Conservation (phyloP, 1,284 basidiomycete species). For the Puccinia coronata region DNA sequence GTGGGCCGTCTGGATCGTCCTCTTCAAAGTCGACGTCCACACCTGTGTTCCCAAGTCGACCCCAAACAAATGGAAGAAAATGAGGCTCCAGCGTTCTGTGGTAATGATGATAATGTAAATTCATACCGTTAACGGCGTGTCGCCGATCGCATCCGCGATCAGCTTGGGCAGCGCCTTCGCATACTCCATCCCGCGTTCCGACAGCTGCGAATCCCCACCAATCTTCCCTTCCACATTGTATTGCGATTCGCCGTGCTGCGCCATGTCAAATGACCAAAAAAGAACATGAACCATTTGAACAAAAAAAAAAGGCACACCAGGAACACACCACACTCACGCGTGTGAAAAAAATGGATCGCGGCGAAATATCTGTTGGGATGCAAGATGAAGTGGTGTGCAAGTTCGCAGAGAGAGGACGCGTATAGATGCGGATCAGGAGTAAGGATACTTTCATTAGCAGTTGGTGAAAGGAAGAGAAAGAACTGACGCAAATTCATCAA, state of each 20-base stretch:
- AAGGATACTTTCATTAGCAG: background rate
- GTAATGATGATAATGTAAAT: background rate
- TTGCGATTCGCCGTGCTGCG: slow-evolving; percentile 97
- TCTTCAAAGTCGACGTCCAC: slow-evolving; percentile 92
- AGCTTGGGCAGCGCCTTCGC: slow-evolving; percentile 80
- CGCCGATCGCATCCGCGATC: slow-evolving; percentile 86
- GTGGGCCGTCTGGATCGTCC: slow-evolving; percentile 88
- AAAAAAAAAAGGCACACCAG: too few relatives aligned
- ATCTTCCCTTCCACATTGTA: slow-evolving; percentile 97
- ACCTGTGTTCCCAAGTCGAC: slow-evolving; percentile 59
- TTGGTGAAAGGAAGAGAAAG: background rate
- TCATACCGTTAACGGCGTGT: slow-evolving; percentile 73
- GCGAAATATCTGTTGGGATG: slow-evolving; percentile 77
- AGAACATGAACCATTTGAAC: too few relatives aligned
- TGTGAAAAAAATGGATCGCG: slow-evolving; percentile 93
- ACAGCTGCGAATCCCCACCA: slow-evolving; percentile 88
- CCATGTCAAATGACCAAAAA: background rate
- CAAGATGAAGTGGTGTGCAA: slow-evolving; percentile 47
- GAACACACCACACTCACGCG: slow-evolving; percentile 72
- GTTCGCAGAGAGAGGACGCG: background rate
- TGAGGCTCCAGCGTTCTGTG: background rate
- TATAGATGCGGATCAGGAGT: background rate
- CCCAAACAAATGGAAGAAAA: background rate
- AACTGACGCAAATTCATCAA: slow-evolving; percentile 73
- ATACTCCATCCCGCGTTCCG: slow-evolving; percentile 80